Evolutionary conservation across 345 rosid genomes (phyloP).

Genomic region (Bretschneidera sinensis): DNA sequence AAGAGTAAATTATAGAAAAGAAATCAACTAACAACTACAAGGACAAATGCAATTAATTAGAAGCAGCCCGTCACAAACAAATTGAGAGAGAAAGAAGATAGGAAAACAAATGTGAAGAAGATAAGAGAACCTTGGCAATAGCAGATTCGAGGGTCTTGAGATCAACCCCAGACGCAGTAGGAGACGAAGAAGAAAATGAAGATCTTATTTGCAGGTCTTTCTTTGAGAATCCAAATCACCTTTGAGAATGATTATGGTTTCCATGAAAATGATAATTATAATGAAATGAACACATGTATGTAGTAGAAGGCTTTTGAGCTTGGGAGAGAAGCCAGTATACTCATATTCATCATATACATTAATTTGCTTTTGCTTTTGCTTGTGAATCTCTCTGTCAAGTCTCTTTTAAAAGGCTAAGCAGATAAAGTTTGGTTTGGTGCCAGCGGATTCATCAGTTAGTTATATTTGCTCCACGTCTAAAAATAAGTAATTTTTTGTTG

Average conservation of each 20-base stretch:
- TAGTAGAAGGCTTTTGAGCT: slow-evolving; percentile 10
- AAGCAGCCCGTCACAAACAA: not conserved
- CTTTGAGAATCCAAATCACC: slow-evolving; percentile 7
- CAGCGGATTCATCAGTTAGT: too few relatives aligned
- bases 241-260: not conserved
- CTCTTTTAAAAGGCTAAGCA: too few relatives aligned
- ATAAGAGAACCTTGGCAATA: slow-evolving; percentile 45
- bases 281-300: slow-evolving; percentile 9
- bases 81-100: too few relatives aligned
- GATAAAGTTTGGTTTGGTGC: too few relatives aligned
- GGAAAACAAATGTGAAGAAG: not conserved
- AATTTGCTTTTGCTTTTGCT: too few relatives aligned
- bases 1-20: too few relatives aligned
- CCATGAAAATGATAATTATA: not conserved
- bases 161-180: slow-evolving; percentile 40
- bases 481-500: too few relatives aligned
- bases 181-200: slow-evolving; percentile 40
- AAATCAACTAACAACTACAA: too few relatives aligned
- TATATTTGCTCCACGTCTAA: too few relatives aligned
- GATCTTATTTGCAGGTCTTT: slow-evolving; percentile 9
- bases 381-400: too few relatives aligned
- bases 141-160: slow-evolving; percentile 69
- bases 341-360: too few relatives aligned
- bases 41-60: not conserved
- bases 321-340: not conserved